phyloP scores from a whole-genome alignment of 805 yeast genomes.

The Hanseniaspora lachancei region DNA sequence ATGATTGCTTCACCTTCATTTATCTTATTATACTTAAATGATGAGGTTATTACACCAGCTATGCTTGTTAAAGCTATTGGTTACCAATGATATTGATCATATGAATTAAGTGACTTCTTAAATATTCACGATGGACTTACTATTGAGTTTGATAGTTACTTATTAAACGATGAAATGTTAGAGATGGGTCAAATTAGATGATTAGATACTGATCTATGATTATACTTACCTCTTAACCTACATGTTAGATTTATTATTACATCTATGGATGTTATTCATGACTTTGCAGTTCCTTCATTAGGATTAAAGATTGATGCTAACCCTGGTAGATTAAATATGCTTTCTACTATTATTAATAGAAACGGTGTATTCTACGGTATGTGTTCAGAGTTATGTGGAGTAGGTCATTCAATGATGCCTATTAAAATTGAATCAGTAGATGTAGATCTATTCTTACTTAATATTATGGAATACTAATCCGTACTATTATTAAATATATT shows the following conservation, averaged over 20 bases:
- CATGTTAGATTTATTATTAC: slow-evolving; percentile 20
- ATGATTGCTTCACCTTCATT: slow-evolving; percentile 16
- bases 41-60: slow-evolving; percentile 17
- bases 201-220: slow-evolving; percentile 19
- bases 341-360: slow-evolving; percentile 19
- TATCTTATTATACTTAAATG: slow-evolving; percentile 15
- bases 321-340: slow-evolving; percentile 22
- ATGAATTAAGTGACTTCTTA: slow-evolving; percentile 17
- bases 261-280: slow-evolving; percentile 20
- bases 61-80: slow-evolving; percentile 18
- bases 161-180: slow-evolving; percentile 20
- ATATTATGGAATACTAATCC: slow-evolving; percentile 2
- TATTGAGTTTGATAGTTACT: slow-evolving; percentile 18
- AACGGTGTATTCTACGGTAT: slow-evolving; percentile 21
- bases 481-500: background rate
- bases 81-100: slow-evolving; percentile 18
- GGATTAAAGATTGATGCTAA: slow-evolving; percentile 21
- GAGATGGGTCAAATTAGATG: slow-evolving; percentile 20
- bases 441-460: background rate
- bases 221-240: slow-evolving; percentile 19
- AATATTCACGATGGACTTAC: slow-evolving; percentile 16
- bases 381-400: slow-evolving; percentile 23
- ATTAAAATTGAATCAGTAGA: slow-evolving; percentile 21
- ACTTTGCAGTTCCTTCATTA: slow-evolving; percentile 20
- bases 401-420: slow-evolving; percentile 21